phyloP scores from a whole-genome alignment of 169 alveolate species.

The Plasmodium falciparum region DNA sequence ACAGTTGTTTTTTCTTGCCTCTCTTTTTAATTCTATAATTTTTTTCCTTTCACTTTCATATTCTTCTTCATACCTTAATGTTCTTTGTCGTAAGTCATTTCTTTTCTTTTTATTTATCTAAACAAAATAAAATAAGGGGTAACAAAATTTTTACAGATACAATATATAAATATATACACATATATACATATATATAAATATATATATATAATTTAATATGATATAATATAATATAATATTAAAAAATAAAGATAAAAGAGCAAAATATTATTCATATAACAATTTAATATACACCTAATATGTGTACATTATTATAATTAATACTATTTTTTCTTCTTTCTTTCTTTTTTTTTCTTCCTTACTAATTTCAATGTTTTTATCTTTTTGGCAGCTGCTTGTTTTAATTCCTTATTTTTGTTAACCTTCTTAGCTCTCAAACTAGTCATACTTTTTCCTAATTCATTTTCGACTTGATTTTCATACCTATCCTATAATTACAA shows the following conservation, averaged over 20 bases:
- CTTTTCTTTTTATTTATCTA: conserved; percentile 54
- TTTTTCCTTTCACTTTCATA: conserved; percentile 81
- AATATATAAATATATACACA: too few relatives aligned
- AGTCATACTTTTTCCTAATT: conserved; percentile 40
- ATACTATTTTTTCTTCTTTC: not conserved
- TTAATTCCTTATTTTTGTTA: conserved; percentile 1
- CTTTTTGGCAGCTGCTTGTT: conserved; percentile 15
- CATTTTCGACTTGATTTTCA: conserved; percentile 40
- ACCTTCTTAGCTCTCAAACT: conserved; percentile 28
- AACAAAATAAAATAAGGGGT: not conserved
- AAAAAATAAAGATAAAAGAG: too few relatives aligned
- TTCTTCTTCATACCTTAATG: conserved; percentile 84
- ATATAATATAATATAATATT: not conserved
- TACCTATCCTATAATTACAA: conserved; percentile 45
- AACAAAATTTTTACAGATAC: too few relatives aligned
- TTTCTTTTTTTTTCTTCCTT: conserved; percentile 15
- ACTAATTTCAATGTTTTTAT: conserved; percentile 52
- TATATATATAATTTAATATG: too few relatives aligned
- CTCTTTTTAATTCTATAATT: conserved; percentile 80
- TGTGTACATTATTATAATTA: not conserved
- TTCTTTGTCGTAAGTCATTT: conserved; percentile 78
- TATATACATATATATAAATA: too few relatives aligned
- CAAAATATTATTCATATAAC: too few relatives aligned
- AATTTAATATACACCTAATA: too few relatives aligned
- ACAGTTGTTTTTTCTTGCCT: conserved; percentile 85